These are phyloP conservation scores for Mycena rosella DNA, from an alignment of 768 basidiomycete species.

Conservation along the genomic window DNA sequence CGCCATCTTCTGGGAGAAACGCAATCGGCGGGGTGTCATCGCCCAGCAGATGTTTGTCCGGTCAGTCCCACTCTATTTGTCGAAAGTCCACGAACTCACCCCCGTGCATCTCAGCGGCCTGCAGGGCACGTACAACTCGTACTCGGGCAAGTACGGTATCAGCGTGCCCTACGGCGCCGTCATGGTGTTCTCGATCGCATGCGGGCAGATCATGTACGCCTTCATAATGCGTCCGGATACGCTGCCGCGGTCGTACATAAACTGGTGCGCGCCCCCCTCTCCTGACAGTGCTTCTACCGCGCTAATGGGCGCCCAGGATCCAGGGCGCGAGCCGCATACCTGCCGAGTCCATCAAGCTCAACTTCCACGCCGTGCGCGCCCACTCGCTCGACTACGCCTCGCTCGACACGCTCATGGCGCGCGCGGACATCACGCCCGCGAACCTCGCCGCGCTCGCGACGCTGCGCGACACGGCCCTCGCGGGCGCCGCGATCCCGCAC, in stretches of 20 bases:
- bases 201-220: slow-evolving; percentile 34
- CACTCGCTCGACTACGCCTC: slow-evolving; percentile 66
- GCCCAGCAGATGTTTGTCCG: slow-evolving; percentile 93
- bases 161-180: slow-evolving; percentile 32
- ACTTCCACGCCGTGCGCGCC: slow-evolving; percentile 69
- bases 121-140: slow-evolving; percentile 76
- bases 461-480: slow-evolving; percentile 52
- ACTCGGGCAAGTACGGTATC: slow-evolving; percentile 48
- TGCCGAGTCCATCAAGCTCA: slow-evolving; percentile 68
- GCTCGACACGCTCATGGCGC: slow-evolving; percentile 65
- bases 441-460: slow-evolving; percentile 63
- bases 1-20: slow-evolving; percentile 84
- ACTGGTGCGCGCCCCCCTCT: slow-evolving; percentile 1
- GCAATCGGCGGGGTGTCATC: slow-evolving; percentile 71
- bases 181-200: slow-evolving; percentile 31
- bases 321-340: slow-evolving; percentile 75
- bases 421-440: slow-evolving; percentile 62
- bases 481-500: slow-evolving; percentile 58
- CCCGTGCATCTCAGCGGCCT: slow-evolving; percentile 61
- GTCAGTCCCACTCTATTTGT: slow-evolving; percentile 52
- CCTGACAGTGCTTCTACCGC: too few relatives aligned
- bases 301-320: slow-evolving; percentile 60
- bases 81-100: neutral
- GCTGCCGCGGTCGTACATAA: slow-evolving; percentile 77
- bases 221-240: slow-evolving; percentile 33